phyloP scores from a whole-genome alignment of 352 stramenopile species.

The Pythium vanterpoolii region DNA sequence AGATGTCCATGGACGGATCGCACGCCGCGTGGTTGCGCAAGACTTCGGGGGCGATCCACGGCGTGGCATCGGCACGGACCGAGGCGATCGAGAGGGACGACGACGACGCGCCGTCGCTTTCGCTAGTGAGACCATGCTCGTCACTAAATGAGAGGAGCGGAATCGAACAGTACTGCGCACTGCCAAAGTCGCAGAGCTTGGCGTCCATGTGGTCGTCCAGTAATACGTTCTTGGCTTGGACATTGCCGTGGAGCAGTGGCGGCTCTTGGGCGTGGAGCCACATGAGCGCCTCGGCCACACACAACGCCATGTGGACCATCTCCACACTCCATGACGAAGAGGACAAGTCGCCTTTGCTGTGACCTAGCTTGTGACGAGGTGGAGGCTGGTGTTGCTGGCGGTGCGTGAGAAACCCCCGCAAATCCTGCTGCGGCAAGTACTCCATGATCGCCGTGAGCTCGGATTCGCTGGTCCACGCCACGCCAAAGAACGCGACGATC shows the following conservation, averaged over 20 bases:
- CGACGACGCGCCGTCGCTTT: constrained; percentile 7
- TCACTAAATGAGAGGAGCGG: constrained; percentile 9
- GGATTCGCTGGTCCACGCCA: constrained; percentile 33
- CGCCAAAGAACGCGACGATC: constrained; percentile 49
- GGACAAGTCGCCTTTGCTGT: not conserved
- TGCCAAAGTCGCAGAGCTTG: constrained; percentile 39
- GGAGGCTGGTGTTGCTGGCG: not conserved
- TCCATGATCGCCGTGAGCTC: constrained; percentile 42
- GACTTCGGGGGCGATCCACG: constrained; percentile 25
- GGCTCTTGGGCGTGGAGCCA: constrained; percentile 31
- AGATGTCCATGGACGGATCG: constrained; percentile 27
- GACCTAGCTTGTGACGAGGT: not conserved
- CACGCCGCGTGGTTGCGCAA: constrained; percentile 11
- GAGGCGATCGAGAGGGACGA: constrained; percentile 11
- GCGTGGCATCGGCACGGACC: constrained; percentile 12
- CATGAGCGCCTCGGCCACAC: constrained; percentile 39
- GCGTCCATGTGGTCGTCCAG: constrained; percentile 28
- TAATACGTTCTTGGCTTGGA: constrained; percentile 35
- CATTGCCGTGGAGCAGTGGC: constrained; percentile 31
- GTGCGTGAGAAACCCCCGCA: constrained; percentile 23
- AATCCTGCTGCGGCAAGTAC: constrained; percentile 42
- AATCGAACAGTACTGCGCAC: constrained; percentile 25
- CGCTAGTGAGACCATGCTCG: not conserved
- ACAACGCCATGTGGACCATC: constrained; percentile 41
- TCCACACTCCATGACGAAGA: constrained; percentile 23